Base-by-base conservation (phyloP, 441 rosid species). In the Monsonia emarginata region DNA sequence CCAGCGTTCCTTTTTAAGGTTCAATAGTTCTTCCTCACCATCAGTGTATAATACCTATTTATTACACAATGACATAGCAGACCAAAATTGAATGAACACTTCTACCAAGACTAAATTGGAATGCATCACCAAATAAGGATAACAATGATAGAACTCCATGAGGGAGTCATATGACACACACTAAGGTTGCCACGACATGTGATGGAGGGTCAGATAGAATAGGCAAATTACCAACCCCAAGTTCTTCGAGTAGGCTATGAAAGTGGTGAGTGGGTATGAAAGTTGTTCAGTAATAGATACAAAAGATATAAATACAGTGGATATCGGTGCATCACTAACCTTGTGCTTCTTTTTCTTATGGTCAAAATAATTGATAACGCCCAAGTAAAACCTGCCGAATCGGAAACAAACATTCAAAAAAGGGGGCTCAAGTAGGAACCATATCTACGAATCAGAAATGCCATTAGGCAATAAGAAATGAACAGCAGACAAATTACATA, bases 331-430 rank as follows among this genome's bases (percentile, higher is more conserved):
- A 25, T 25, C 30, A 56, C 86, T 80, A 72, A 91, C 97, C 86
- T 3, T 69, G 74, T 89, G 93, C 79, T 21, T 80, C 79, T 77
- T 85, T 67, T 27, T 79, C 21, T 21, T 56, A 70, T 28, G 77
- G 68, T 71, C 67, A 28, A 80, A 89, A 38, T 81, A 82, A 46
- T 82, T 71, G 48, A 89, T 61, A 46, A 65, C 72, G 65, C 94
- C 96, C 71, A 80, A 82, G 63, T 85, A 91, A 77, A 76, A 91
- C 69, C 98, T 91, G 83, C 69, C 79, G 22, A 50, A 69, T 2
- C 66, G 2, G 52, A 66, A 68, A 40, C 0, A 13, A 7, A 36
- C 2, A 36, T 9, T 10, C 42, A 36, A 3, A 8, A 10, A 36
- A 11, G 11, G n/a, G 27, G 60, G 14, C 21, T 14, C n/a, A n/a